Evolutionary conservation across 2,329 filamentous ascomycete genomes (phyloP), one percentile per base, ranked within the genome.

Genomic region (Monosporascus sp.): DNA sequence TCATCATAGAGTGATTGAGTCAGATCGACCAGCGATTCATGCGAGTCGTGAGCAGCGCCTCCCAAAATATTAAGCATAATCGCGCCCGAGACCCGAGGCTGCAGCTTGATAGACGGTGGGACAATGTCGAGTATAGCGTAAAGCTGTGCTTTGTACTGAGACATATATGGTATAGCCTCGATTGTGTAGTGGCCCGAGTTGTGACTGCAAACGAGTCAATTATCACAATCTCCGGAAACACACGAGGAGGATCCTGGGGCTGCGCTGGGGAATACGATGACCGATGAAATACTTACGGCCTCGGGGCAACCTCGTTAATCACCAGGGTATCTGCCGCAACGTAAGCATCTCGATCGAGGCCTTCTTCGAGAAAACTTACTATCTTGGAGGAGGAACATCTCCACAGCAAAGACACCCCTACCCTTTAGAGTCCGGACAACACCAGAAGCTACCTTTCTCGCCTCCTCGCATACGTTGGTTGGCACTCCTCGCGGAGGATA

Each of bases 171-270:
- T 48, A 94, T 90, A 4, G 90, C 89, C 74, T 99, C 93, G 59
- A 97, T 97, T 3, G 89, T 96, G 72, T 92, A 93, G 72, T 97
- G 94, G 0, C 94, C 94, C 0, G 90, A 95, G 74, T 97, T 97
- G 73, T 97, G 92, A 31, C 27, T 31, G 27, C 27, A 31, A 11
- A 31, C 27, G 9, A 11, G 27, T 31, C 11, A 31, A 31, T 27
- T 11, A 8, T 27, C 25, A 9, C 25, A 31, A 31, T 11, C 25
- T 11, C 27, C 27, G 9, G 27, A 31, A 31, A 31, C 11, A 31
- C 8, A 31, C 3, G 11, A 9, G 3, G 9, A 31, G 9, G 9
- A 31, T 31, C 27, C 9, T 31, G 27, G 27, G 27, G 25, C 8
- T 11, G 27, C 9, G 8, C 27, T 31, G 27, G 9, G 7, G 11